These are phyloP conservation scores for Filosporella fistucella DNA, from an alignment of 495 filamentous ascomycete genomes.

Conservation along the genomic window DNA sequence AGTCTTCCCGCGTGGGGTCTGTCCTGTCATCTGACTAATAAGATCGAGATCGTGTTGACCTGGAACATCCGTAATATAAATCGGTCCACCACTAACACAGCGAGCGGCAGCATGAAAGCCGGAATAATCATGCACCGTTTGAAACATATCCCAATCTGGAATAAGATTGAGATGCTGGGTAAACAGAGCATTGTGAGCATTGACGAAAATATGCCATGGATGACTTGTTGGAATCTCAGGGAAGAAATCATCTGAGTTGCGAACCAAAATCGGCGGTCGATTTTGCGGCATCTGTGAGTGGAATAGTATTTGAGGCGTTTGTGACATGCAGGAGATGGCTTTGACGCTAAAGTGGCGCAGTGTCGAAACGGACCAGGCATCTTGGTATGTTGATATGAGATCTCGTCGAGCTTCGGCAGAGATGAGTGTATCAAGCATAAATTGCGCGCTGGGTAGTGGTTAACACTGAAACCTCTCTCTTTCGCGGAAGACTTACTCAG, in stretches of 20 bases:
- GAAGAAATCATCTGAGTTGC: conserved; percentile 95
- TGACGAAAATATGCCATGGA: conserved; percentile 91
- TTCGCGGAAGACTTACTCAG: conserved; percentile 30
- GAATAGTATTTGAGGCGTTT: conserved; percentile 78
- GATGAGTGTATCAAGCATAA: conserved; percentile 71
- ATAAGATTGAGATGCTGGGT: conserved; percentile 53
- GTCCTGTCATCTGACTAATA: conserved; percentile 70
- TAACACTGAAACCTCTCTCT: too few relatives aligned
- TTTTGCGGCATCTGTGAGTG: conserved; percentile 73
- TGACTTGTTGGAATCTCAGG: conserved; percentile 73
- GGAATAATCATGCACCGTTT: conserved; percentile 73
- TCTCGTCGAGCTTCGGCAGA: conserved; percentile 60
- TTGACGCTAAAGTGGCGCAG: conserved; percentile 71
- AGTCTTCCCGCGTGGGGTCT: conserved; percentile 61
- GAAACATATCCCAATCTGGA: conserved; percentile 99
- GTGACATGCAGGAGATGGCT: conserved; percentile 90
- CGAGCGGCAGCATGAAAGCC: conserved; percentile 85
- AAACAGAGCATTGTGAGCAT: conserved; percentile 85
- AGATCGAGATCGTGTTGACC: conserved; percentile 71
- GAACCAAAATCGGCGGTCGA: conserved; percentile 62
- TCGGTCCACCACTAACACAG: conserved; percentile 84
- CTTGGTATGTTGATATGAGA: conserved; percentile 71
- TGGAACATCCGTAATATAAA: conserved; percentile 89
- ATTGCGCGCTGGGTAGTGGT: conserved; percentile 56
- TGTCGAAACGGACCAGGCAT: conserved; percentile 77